Conservation (phyloP, 2,329 filamentous ascomycete genomes). For the Penicillium sp. region DNA sequence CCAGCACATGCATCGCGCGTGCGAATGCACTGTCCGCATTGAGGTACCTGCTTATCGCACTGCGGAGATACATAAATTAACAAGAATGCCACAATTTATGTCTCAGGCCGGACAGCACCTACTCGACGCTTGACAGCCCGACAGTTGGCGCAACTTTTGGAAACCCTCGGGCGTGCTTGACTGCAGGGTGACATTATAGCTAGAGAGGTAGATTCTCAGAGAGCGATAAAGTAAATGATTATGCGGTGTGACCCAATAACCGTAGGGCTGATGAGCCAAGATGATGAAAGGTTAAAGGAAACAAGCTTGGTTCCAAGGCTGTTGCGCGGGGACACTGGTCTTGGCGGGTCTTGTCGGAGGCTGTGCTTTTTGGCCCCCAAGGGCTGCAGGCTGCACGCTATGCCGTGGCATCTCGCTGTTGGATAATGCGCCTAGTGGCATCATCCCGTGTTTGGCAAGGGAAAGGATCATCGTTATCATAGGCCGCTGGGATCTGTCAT, state of each 20-base stretch:
- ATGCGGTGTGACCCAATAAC: neutral
- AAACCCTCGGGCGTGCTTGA: slow-evolving; percentile 13
- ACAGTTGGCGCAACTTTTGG: slow-evolving; percentile 22
- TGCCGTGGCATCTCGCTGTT: neutral
- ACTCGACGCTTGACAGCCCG: slow-evolving; percentile 20
- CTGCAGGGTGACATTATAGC: neutral
- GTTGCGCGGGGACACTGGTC: neutral
- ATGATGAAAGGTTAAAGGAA: neutral
- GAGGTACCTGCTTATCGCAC: slow-evolving; percentile 26
- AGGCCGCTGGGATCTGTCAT: neutral
- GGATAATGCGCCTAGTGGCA: neutral
- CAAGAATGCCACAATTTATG: neutral
- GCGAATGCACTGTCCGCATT: slow-evolving; percentile 30
- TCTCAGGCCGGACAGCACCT: slow-evolving; percentile 12
- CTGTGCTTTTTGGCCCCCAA: neutral
- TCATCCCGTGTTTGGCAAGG: neutral
- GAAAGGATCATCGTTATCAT: neutral
- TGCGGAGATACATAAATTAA: slow-evolving; percentile 2
- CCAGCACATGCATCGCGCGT: slow-evolving; percentile 28
- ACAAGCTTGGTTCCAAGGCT: neutral
- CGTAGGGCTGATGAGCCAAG: neutral
- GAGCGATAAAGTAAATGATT: neutral
- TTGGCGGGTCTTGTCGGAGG: neutral
- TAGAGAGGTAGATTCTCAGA: neutral
- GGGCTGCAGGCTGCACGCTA: neutral